Conservation (phyloP, 2,329 filamentous ascomycete species). For the Claviceps spartinae region DNA sequence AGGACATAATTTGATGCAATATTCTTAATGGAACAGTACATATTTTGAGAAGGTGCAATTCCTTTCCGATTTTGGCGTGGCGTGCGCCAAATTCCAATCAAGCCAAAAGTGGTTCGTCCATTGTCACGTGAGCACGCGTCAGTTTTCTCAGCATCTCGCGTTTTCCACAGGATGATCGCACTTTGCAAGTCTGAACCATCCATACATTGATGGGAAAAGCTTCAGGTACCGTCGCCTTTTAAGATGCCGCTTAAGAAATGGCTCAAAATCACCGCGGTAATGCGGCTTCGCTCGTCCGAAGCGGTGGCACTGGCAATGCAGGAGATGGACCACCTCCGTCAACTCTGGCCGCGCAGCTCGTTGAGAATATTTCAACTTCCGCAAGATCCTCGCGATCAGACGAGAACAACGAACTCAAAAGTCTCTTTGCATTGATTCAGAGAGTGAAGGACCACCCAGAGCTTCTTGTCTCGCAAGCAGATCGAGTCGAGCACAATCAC, state of each 20-base stretch:
- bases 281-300: slow-evolving; percentile 8
- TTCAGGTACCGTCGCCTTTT: slow-evolving; percentile 1
- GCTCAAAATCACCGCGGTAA: slow-evolving; percentile 12
- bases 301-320: slow-evolving; percentile 8
- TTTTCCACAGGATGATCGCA: background rate
- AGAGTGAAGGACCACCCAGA: slow-evolving; percentile 36
- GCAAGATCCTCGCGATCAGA: slow-evolving; percentile 47
- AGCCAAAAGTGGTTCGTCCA: background rate
- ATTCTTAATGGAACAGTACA: too few species aligned
- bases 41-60: too few species aligned
- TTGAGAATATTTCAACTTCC: slow-evolving; percentile 61
- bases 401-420: slow-evolving; percentile 61
- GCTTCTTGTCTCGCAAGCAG: slow-evolving; percentile 45
- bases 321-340: slow-evolving; percentile 46
- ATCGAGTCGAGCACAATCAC: slow-evolving; percentile 64
- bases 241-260: slow-evolving; percentile 18
- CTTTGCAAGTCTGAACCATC: background rate
- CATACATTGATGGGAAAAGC: background rate
- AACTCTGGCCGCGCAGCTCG: slow-evolving; percentile 76
- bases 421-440: slow-evolving; percentile 47
- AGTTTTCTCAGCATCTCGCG: background rate
- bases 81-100: background rate
- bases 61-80: too few species aligned
- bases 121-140: slow-evolving; percentile 7
- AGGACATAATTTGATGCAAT: slow-evolving; percentile 7